Base-by-base conservation (phyloP, 2,329 filamentous ascomycete genomes). In the Aspergillus sp. region DNA sequence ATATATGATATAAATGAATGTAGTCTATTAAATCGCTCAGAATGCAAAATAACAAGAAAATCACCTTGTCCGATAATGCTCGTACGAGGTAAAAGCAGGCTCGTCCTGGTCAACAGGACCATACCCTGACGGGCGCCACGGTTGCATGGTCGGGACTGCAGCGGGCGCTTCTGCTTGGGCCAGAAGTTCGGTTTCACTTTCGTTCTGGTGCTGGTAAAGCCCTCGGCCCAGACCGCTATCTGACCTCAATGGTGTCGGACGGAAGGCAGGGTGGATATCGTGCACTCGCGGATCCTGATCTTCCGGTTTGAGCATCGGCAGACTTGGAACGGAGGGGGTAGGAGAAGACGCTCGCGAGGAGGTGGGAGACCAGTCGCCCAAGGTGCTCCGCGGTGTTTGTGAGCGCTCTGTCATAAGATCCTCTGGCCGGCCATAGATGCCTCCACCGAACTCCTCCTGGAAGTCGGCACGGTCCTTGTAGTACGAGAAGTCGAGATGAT, bases 401-500 rank as follows among this genome's bases (percentile, higher is more conserved):
- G 75, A 78, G 17, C 78, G 73, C 54, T 79, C 76, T 15, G 72
- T 75, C 48, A 80, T 76, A 19, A 79, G 62, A 60, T 80, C 78
- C 11, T 77, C 76, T 8, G 77, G 73, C 6, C 75, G 68, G 49
- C 77, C 77, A 57, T 79, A 79, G 56, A 80, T 75, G 20, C 89
- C 89, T 5, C 89, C 92, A n/a, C 91, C 91, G 64, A 92, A 89
- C 54, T 95, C 90, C 11, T 92, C 88, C 1, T 87, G 86, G 75
- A 98, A 97, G 65, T 97, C 93, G 2, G 90, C 84, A 1, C 91
- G 83, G 73, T 96, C 89, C 75, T 96, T 97, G 81, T 88, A 98
- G 76, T 91, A 93, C 60, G 91, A 87, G 70, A 96, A 96, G 72
- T 96, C 92, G 74, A 96, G 87, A 49, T 91, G 86, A 54, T 84